A percentile compares a stretch with the other conserved stretches of the same genome.
Conservation (phyloP, 148 eudicot genomes). For the Chenopodium album region DNA sequence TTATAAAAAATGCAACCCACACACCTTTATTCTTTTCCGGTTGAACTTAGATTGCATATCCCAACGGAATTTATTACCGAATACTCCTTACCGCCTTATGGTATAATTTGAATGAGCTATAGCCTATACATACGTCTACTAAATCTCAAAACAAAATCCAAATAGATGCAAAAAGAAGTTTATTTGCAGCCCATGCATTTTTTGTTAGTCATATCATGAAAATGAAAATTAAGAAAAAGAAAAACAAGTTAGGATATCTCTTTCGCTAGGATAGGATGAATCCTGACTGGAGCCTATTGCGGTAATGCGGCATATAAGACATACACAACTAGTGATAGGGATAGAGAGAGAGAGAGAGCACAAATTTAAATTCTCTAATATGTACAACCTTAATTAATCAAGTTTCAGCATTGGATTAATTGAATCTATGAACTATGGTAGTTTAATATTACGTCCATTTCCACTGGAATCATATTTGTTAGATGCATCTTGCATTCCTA, state of each 20-base stretch:
- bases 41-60: too few species aligned
- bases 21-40: too few species aligned
- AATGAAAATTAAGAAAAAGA: background rate
- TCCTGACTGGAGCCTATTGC: background rate
- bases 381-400: background rate
- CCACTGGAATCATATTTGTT: background rate
- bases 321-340: background rate
- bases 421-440: background rate
- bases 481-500: background rate
- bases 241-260: background rate
- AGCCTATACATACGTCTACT: too few species aligned
- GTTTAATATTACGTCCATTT: background rate
- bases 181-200: background rate
- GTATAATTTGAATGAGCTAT: too few species aligned
- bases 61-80: too few species aligned
- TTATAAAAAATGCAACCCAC: too few species aligned
- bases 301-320: background rate
- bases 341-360: background rate
- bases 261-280: background rate
- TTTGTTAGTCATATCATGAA: background rate
- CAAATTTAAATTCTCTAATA: background rate
- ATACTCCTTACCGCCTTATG: too few species aligned
- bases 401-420: background rate
- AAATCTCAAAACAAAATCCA: background rate
- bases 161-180: background rate